phyloP scores from a whole-genome alignment of 148 eudicot genomes.

The Pouteria glomerata region DNA sequence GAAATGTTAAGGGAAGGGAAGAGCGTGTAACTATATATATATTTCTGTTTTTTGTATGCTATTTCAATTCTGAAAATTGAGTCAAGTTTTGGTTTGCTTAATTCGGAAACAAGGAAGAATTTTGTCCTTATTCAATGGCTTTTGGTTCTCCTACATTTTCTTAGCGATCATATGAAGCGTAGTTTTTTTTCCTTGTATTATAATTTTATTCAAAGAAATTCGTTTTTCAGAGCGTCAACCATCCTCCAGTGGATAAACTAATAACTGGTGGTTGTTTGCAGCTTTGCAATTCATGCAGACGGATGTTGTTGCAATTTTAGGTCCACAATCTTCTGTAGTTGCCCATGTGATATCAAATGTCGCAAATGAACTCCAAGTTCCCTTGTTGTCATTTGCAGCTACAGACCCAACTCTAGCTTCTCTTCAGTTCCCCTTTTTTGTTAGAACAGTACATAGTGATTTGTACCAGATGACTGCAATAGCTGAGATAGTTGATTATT shows the following conservation, averaged over 20 bases:
- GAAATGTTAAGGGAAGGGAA: background rate
- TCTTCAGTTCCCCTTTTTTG: conserved; percentile 70
- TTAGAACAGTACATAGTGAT: conserved; percentile 76
- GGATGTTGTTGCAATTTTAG: conserved; percentile 73
- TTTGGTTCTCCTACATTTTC: background rate
- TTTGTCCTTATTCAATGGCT: background rate
- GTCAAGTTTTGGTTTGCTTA: background rate
- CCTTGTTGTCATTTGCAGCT: conserved; percentile 79
- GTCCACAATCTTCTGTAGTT: conserved; percentile 89
- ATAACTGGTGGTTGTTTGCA: conserved; percentile 29
- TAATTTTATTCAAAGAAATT: background rate
- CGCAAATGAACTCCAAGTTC: conserved; percentile 75
- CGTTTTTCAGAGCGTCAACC: conserved; percentile 4
- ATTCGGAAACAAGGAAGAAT: background rate
- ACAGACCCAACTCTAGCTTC: conserved; percentile 82
- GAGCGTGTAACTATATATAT: background rate
- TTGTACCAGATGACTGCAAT: conserved; percentile 79
- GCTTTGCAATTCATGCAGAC: conserved; percentile 78
- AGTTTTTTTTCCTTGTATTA: background rate
- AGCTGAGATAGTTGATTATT: conserved; percentile 63
- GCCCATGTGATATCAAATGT: conserved; percentile 56
- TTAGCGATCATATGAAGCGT: background rate
- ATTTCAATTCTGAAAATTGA: background rate
- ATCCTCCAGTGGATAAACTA: conserved; percentile 6
- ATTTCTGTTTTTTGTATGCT: background rate